Percentiles rank a stretch among this genome's conserved stretches.
phyloP scores from a whole-genome alignment of 2,329 filamentous ascomycete species.

The Beauveria medogensis region DNA sequence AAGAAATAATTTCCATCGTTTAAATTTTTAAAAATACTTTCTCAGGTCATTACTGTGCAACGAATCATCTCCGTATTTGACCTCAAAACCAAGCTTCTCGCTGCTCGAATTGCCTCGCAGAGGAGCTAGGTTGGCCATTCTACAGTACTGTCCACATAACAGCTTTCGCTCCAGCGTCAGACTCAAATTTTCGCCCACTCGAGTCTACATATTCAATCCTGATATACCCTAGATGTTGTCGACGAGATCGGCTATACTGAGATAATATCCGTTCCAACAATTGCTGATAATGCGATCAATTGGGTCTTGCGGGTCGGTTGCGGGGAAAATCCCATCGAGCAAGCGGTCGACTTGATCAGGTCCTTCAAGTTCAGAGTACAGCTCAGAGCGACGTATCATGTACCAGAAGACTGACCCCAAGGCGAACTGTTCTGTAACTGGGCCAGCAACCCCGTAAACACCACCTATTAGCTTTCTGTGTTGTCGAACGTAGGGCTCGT shows the following conservation, averaged over 20 bases:
- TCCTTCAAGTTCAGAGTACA: constrained; percentile 15
- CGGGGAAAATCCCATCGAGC: constrained; percentile 12
- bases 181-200: neutral
- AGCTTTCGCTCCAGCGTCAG: neutral
- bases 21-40: no score
- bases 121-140: neutral
- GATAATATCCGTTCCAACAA: constrained; percentile 14
- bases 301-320: constrained; percentile 5
- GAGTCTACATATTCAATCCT: neutral
- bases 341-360: constrained; percentile 12
- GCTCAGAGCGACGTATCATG: constrained; percentile 13
- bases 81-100: no score
- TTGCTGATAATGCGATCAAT: constrained; percentile 15
- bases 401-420: constrained; percentile 17
- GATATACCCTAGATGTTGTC: constrained; percentile 8
- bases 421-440: constrained; percentile 15
- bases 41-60: no score
- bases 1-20: no score
- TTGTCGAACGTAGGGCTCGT: constrained; percentile 17
- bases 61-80: no score
- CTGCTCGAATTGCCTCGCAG: no score
- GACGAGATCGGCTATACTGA: constrained; percentile 9
- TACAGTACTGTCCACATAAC: neutral
- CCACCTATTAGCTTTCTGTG: constrained; percentile 6
- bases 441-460: constrained; percentile 12